Percentiles rank a stretch among this genome's conserved stretches.
Conservation (phyloP, 2,329 filamentous ascomycete species). For the Diaporthe vexans region DNA sequence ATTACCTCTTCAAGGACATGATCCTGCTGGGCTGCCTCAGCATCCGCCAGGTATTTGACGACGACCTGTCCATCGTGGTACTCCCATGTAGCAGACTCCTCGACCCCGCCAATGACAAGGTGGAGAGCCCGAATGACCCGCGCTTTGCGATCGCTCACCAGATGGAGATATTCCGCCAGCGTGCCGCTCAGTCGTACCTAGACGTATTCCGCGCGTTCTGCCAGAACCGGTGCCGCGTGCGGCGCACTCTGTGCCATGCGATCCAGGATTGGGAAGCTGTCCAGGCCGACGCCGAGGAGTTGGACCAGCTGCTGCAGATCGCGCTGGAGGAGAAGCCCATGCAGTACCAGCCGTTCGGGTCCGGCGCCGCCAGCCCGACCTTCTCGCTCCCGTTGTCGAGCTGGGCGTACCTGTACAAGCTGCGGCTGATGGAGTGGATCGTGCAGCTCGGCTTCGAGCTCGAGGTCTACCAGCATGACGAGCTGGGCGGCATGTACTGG, state of each 20-base stretch:
- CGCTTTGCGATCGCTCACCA: slow-evolving; percentile 79
- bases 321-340: slow-evolving; percentile 73
- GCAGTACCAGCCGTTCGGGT: slow-evolving; percentile 57
- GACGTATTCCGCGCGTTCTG: slow-evolving; percentile 88
- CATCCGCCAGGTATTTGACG: slow-evolving; percentile 81
- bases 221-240: slow-evolving; percentile 89
- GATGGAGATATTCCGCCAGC: slow-evolving; percentile 78
- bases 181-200: slow-evolving; percentile 79
- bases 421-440: slow-evolving; percentile 88
- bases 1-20: slow-evolving; percentile 80
- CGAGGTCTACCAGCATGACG: slow-evolving; percentile 87
- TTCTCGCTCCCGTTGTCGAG: slow-evolving; percentile 83
- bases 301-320: slow-evolving; percentile 77
- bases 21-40: slow-evolving; percentile 76
- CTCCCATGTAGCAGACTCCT: slow-evolving; percentile 80
- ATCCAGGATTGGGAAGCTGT: slow-evolving; percentile 87
- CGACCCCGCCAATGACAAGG: slow-evolving; percentile 79
- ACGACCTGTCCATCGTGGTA: slow-evolving; percentile 83
- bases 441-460: slow-evolving; percentile 95
- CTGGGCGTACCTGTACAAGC: slow-evolving; percentile 92
- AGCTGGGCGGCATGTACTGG: slow-evolving; percentile 92
- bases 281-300: slow-evolving; percentile 83
- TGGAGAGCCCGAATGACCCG: slow-evolving; percentile 81
- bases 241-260: slow-evolving; percentile 89
- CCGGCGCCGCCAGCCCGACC: slow-evolving; percentile 64